These are phyloP conservation scores for Hibiscus trionum DNA, from an alignment of 345 rosid genomes.

Conservation along the genomic window DNA sequence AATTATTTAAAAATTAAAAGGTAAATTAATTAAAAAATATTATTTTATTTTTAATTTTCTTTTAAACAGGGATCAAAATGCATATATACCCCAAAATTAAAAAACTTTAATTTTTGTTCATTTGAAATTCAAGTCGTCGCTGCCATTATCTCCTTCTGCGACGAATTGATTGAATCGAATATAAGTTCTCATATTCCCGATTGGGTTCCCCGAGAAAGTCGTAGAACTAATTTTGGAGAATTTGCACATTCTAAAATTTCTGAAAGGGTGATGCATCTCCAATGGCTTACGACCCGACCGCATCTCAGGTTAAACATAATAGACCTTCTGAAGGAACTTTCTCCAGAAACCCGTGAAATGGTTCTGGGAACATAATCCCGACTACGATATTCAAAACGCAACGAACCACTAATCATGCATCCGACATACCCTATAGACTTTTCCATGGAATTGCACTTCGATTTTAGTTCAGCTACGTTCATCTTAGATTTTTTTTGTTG, in stretches of 20 bases:
- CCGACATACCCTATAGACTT: not conserved
- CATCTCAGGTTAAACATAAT: slow-evolving; percentile 35
- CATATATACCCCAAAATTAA: too few relatives aligned
- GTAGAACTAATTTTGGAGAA: slow-evolving; percentile 12
- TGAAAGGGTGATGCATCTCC: slow-evolving; percentile 24
- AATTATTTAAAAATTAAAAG: too few relatives aligned
- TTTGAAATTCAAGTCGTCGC: too few relatives aligned
- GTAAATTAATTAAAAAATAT: too few relatives aligned
- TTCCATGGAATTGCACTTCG: not conserved
- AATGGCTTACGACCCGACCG: slow-evolving; percentile 8
- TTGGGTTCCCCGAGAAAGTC: slow-evolving; percentile 43
- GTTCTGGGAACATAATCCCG: slow-evolving; percentile 37
- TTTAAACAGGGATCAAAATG: too few relatives aligned
- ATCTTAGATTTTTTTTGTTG: not conserved
- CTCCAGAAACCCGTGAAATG: slow-evolving; percentile 11
- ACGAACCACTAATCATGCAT: not conserved
- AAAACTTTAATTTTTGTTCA: too few relatives aligned
- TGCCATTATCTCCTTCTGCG: too few relatives aligned
- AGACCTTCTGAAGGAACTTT: slow-evolving; percentile 45
- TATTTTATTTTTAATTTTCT: too few relatives aligned
- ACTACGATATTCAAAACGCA: not conserved
- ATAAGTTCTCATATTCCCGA: slow-evolving; percentile 60
- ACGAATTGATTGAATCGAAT: slow-evolving; percentile 62
- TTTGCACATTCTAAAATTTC: slow-evolving; percentile 16
- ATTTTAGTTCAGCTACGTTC: not conserved